phyloP scores from a whole-genome alignment of 2,329 filamentous ascomycete genomes.

The Ceratocystis huliohia region DNA sequence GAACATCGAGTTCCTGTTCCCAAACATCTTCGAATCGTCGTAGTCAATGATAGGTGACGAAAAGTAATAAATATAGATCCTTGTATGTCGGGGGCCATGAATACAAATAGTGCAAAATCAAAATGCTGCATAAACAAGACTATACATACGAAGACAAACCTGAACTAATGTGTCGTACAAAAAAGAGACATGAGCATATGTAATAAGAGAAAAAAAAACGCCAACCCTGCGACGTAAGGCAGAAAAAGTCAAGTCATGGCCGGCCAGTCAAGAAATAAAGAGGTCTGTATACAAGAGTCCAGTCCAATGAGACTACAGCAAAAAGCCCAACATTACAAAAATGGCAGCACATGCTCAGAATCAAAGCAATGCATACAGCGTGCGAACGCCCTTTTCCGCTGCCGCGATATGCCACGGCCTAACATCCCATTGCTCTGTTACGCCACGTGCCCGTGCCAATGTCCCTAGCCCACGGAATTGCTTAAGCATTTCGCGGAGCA shows the following conservation, averaged over 20 bases:
- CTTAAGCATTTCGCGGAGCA: slow-evolving; percentile 57
- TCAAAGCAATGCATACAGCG: slow-evolving; percentile 53
- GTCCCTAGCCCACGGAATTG: slow-evolving; percentile 58
- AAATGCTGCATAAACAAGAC: slow-evolving; percentile 6
- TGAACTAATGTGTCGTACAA: background rate
- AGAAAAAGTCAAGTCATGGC: background rate
- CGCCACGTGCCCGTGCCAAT: slow-evolving; percentile 53
- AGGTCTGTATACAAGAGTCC: background rate
- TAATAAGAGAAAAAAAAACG: background rate
- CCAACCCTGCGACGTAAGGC: too few species aligned
- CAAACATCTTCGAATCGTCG: slow-evolving; percentile 43
- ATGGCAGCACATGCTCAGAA: background rate
- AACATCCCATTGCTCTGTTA: slow-evolving; percentile 48
- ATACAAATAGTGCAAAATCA: background rate
- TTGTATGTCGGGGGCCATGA: background rate
- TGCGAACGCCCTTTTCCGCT: slow-evolving; percentile 54
- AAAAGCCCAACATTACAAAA: background rate
- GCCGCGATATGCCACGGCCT: slow-evolving; percentile 67
- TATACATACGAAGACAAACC: background rate
- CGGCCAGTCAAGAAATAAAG: background rate
- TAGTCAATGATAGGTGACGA: background rate
- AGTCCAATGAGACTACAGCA: background rate
- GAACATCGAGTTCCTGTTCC: slow-evolving; percentile 78
- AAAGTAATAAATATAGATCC: slow-evolving; percentile 2
- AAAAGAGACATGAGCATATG: background rate